Evolutionary conservation across 768 basidiomycete species (phyloP), one percentile per base, ranked within the genome.

Genomic region (Leucogyrophana mollusca): DNA sequence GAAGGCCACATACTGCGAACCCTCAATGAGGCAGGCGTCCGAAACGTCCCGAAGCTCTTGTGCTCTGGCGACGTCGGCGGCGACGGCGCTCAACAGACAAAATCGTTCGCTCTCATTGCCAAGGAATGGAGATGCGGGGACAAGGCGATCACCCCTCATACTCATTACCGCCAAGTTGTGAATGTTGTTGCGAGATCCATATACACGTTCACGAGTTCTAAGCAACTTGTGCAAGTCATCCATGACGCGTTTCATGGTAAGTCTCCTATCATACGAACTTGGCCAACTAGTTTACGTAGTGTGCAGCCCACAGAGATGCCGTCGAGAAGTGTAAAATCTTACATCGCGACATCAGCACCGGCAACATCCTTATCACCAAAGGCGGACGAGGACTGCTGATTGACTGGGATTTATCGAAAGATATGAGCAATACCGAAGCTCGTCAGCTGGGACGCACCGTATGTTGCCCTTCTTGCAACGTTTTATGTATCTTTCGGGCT

Each of bases 291-390:
- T 13, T 30, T 13, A 4, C 13, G 11, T 18, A 13, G 7, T 14
- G 38, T 46, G 27, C 17, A 64, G 59, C 50, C 8, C 61, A 61
- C 33, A 1, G 45, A 11, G 40, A 45, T 7, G 57, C 56, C 4
- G 61, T 46, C 35, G 36, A 34, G 9, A 24, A 39, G 17, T 43
- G 43, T 16, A 27, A 33, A 10, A 36, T 55, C 14, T 40, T 62
- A 14, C 61, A 65, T 47, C 54, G 63, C 14, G 60, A 65, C 30
- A 52, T 61, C 34, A 65, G 56, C 34, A 32, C 34, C 2, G 43
- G 43, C 10, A 64, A 62, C 34, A 53, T 64, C 40, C 24, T 62
- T 11, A 44, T 62, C 17, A 41, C 13, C 4, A 23, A n/a, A 3
- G 45, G 47, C 18, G 51, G 50, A 2, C 10, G 36, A 2, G 56